These are phyloP conservation scores for Phaffia rhodozyma DNA, from an alignment of 1,284 basidiomycete genomes.

Conservation along the genomic window DNA sequence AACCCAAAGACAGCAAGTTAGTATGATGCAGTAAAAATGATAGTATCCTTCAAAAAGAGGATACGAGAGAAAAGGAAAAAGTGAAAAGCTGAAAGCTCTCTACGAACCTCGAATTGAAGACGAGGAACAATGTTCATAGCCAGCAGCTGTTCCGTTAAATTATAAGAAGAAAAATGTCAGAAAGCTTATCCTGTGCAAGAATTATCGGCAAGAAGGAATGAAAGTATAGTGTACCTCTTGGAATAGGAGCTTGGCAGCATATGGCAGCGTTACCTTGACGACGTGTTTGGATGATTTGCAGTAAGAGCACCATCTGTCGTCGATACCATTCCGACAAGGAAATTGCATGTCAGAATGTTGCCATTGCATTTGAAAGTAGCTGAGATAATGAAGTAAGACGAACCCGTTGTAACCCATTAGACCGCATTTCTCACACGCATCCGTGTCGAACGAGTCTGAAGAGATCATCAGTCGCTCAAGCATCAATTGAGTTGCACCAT, in stretches of 20 bases:
- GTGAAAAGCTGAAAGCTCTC: not conserved
- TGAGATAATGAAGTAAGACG: not conserved
- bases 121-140: conserved; percentile 39
- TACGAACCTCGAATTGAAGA: conserved; percentile 32
- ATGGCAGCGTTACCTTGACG: conserved; percentile 93
- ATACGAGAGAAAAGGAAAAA: not conserved
- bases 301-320: conserved; percentile 64
- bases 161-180: not conserved
- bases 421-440: conserved; percentile 89
- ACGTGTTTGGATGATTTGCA: conserved; percentile 96
- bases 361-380: not conserved
- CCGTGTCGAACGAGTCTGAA: conserved; percentile 92
- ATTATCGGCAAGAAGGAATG: not conserved
- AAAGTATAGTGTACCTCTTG: conserved; percentile 61
- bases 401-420: conserved; percentile 85
- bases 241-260: conserved; percentile 92
- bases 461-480: conserved; percentile 97
- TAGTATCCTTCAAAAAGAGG: no score
- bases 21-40: no score
- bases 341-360: not conserved
- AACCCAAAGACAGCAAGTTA: no score
- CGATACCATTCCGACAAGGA: not conserved
- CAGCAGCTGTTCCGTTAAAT: conserved; percentile 23
- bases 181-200: not conserved
- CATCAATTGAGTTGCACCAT: conserved; percentile 89